Conservation (phyloP, 2,329 filamentous ascomycete genomes). For the Curvularia eragrostidis region DNA sequence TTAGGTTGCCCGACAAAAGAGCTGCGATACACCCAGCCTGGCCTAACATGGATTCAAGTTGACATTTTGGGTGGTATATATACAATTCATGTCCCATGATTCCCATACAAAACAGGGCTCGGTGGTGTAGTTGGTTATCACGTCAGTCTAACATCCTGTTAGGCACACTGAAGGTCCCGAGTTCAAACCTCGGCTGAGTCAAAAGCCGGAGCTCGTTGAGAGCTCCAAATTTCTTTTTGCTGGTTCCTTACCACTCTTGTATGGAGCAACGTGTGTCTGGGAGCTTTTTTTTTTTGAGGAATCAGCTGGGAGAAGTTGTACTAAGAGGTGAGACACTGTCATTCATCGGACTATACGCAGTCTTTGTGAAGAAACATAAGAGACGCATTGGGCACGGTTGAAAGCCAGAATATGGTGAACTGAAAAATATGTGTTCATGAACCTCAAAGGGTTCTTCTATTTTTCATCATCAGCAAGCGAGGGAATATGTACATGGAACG, state of each 20-base stretch:
- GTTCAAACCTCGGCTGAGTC: constrained; percentile 22
- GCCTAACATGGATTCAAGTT: background rate
- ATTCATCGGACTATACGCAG: background rate
- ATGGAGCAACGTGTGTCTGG: background rate
- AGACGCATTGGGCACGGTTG: background rate
- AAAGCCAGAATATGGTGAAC: background rate
- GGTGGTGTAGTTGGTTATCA: constrained; percentile 58
- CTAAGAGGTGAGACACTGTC: background rate
- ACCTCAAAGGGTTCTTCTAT: background rate
- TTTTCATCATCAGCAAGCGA: background rate
- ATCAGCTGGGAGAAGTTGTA: background rate
- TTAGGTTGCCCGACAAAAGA: background rate
- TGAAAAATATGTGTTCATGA: background rate
- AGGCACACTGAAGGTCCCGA: constrained; percentile 20
- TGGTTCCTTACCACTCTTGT: too few species aligned
- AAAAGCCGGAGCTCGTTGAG: constrained; percentile 7
- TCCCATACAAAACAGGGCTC: constrained; percentile 25
- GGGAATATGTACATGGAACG: constrained; percentile 16
- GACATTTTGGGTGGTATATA: background rate
- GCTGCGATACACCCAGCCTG: too few species aligned
- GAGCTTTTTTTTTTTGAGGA: background rate
- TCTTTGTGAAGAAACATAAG: background rate
- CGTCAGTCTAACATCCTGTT: constrained; percentile 53
- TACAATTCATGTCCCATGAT: background rate
- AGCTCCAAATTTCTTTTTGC: constrained; percentile 8